Base-by-base conservation (phyloP, 768 basidiomycete species). In the Lyophyllum semitale region DNA sequence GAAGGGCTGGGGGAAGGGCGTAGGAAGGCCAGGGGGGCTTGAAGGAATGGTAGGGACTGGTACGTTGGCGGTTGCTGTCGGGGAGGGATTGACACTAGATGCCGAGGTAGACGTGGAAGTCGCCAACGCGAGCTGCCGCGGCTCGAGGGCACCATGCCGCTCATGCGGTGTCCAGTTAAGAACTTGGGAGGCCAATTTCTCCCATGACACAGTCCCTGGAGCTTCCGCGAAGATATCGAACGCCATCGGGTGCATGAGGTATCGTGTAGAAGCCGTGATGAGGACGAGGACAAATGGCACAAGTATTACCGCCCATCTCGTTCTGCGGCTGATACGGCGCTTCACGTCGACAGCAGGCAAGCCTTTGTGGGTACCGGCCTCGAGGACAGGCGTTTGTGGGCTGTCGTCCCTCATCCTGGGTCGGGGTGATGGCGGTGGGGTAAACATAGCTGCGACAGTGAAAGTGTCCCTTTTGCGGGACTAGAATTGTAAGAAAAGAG, bases 1-100 rank as follows among this genome's bases (percentile, higher is more conserved):
- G 65, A 85, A 85, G 0, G 89, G 78, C 58, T 90, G 89, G 3
- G 89, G 89, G 67, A 93, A 92, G 0, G 91, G 91, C 5, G 82
- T 84, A 8, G 90, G 89, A 23, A 92, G 77, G 7, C 60, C 56
- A 2, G 87, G 83, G 3, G 81, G 69, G 5, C 72, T 58, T 4
- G 70, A 56, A 0, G 87, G 85, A n/a, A 86, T 70, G 2, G 78
- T 73, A 1, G 84, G 84, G 8, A 78, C 62, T 25, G 64, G 52
- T 33, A 61, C 74, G 49, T 58, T 61, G 8, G 72, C 60, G 29
- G 64, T 29, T 5, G 68, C 60, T 4, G 71, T 38, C 15, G 57
- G 13, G 13, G 59, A 53, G 8, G 58, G 8, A 1, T 58, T 56
- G 9, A 51, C 29, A 0, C 61, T 54, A 1, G 66, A 54, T 8